phyloP scores from a whole-genome alignment of 2,329 filamentous ascomycete species.

The Ophiocordyceps robertsii region DNA sequence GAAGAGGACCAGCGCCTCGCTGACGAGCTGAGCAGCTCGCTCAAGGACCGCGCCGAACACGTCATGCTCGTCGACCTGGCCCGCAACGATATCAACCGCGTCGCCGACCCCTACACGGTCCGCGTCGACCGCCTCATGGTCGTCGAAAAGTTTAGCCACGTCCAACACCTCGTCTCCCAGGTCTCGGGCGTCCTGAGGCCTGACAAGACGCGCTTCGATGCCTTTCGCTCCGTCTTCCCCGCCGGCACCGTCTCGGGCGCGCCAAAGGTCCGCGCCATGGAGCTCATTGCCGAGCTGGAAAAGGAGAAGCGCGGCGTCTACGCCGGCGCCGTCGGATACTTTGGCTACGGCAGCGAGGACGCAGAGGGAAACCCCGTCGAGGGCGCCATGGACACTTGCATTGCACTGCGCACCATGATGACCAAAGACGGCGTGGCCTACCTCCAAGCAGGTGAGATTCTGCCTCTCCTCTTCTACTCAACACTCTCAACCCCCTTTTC shows the following conservation, averaged over 20 bases:
- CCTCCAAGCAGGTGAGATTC: slow-evolving; percentile 54
- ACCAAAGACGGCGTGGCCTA: slow-evolving; percentile 86
- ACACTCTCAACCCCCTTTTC: not conserved
- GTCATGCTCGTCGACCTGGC: slow-evolving; percentile 97
- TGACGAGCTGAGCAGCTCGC: slow-evolving; percentile 58
- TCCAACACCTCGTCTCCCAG: slow-evolving; percentile 93
- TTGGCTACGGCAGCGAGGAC: slow-evolving; percentile 69
- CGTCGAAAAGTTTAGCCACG: slow-evolving; percentile 87
- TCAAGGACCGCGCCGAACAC: slow-evolving; percentile 90
- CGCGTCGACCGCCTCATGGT: slow-evolving; percentile 91
- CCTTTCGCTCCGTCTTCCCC: slow-evolving; percentile 92
- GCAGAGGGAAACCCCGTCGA: slow-evolving; percentile 49
- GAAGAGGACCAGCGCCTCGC: slow-evolving; percentile 75
- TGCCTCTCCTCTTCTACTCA: slow-evolving; percentile 4
- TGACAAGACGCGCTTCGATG: slow-evolving; percentile 83
- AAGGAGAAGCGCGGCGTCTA: slow-evolving; percentile 90
- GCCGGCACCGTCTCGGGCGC: slow-evolving; percentile 92
- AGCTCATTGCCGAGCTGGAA: slow-evolving; percentile 90
- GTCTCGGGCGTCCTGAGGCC: slow-evolving; percentile 80
- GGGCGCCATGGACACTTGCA: slow-evolving; percentile 83
- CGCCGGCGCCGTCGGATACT: slow-evolving; percentile 92
- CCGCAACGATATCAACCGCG: slow-evolving; percentile 90
- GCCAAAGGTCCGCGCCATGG: slow-evolving; percentile 93
- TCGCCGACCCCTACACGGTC: slow-evolving; percentile 81
- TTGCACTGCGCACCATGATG: slow-evolving; percentile 80